Base-by-base conservation (phyloP, 164 flowering plant genomes). In the Magnolia kwangsiensis region DNA sequence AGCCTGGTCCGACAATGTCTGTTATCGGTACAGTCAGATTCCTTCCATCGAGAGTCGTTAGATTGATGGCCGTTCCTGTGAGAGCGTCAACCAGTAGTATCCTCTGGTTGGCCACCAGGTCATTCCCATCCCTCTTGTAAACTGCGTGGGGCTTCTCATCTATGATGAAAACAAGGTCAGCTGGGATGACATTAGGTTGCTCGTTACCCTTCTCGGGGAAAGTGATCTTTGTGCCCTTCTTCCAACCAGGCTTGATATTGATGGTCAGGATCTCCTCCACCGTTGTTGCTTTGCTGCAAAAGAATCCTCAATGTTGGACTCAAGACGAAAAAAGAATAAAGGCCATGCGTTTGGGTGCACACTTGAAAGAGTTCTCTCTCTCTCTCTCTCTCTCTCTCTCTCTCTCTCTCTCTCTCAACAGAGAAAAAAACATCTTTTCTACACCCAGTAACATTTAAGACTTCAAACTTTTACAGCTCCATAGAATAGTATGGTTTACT, bases 201-300 rank as follows among this genome's bases (percentile, higher is more conserved):
- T 89, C 85, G 72, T 90, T 89, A 72, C 98, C 94, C 87, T 87
- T 95, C 85, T 90, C 94, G 0, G 97, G 94, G 75, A 95, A 95
- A 64, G 96, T 93, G 72, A 95, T 88, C 83, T 90, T 95, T 27
- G 98, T 95, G 61, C 98, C 98, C 82, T 91, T 93, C 87, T 92
- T 95, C 98, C 98, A 93, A 67, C 98, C 99, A 71, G 97, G 99
- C 81, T 87, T 93, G 58, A 95, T 85, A 72, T 94, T 92, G 67
- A 95, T 89, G 19, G 91, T 84, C 85, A 95, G 77, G 66, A 92
- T 89, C 88, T 95, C 98, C 78, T 90, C 99, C 72, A 85, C 80
- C 58, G 80, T 84, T n/a, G 81, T 82, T 68, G 80, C 20, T 79
- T 81, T 86, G 49, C 98, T 92, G 94, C 72, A 73, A 75, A 45